phyloP scores from a whole-genome alignment of 23 red algal genomes.

The Chondrus crispus region DNA sequence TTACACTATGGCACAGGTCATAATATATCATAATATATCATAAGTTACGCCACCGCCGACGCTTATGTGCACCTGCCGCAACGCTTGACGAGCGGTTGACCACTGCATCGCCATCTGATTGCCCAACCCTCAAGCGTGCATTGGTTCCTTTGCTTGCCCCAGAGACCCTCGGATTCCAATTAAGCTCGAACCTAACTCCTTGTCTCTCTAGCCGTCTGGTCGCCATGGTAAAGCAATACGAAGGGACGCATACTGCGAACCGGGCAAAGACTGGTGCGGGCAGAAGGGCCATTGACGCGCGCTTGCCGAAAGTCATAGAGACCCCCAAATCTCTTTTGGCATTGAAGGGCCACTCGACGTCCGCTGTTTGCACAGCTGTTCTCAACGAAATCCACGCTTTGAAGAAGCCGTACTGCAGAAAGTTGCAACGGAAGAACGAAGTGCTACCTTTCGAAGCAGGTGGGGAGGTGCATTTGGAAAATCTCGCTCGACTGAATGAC shows the following conservation, averaged over 20 bases:
- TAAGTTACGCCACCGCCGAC: no score
- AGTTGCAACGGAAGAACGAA: constrained; percentile 79
- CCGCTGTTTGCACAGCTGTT: constrained; percentile 29
- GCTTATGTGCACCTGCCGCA: no score
- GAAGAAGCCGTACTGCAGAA: constrained; percentile 65
- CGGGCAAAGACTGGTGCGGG: constrained; percentile 57
- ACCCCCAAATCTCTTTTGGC: constrained; percentile 61
- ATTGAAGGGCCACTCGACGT: constrained; percentile 70
- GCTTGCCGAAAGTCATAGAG: constrained; percentile 75
- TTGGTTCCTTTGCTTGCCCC: no score
- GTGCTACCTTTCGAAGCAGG: constrained; percentile 89
- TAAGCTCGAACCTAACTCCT: no score
- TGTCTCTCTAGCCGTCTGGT: background rate
- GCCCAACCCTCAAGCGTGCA: no score
- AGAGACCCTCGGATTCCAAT: no score
- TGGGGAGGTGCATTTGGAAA: constrained; percentile 76
- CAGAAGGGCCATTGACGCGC: constrained; percentile 44
- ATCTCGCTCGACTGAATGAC: constrained; percentile 78
- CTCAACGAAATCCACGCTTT: constrained; percentile 65
- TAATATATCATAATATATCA: no score
- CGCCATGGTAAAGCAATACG: constrained; percentile 44
- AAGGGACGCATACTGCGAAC: constrained; percentile 11
- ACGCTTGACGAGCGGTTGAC: no score
- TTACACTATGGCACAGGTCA: no score
- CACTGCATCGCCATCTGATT: no score